Evolutionary conservation across 768 basidiomycete genomes (phyloP).

Genomic region (Psilocybe cubensis): DNA sequence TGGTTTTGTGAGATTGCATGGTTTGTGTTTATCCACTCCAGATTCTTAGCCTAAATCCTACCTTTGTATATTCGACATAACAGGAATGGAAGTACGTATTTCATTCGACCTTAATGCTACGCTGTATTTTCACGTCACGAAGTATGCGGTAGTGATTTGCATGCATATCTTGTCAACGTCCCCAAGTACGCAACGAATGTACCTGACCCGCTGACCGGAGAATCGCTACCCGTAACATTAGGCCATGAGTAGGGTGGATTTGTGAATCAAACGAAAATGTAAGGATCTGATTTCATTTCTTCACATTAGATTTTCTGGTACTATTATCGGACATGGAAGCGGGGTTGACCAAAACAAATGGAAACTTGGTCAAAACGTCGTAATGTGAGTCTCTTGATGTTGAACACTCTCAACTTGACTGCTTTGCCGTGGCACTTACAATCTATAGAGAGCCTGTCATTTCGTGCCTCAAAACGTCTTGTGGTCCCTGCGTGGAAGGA

Average conservation of each 20-base stretch:
- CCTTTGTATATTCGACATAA: not conserved
- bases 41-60: not conserved
- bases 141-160: conserved; percentile 54
- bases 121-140: conserved; percentile 29
- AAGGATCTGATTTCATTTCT: not conserved
- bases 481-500: conserved; percentile 35
- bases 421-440: too few species aligned
- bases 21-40: not conserved
- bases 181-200: conserved; percentile 34
- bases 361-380: conserved; percentile 36
- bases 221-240: conserved; percentile 43
- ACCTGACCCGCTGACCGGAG: conserved; percentile 40
- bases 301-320: conserved; percentile 35
- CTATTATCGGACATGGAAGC: conserved; percentile 35
- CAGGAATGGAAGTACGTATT: conserved; percentile 3
- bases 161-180: conserved; percentile 38
- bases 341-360: conserved; percentile 36
- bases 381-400: conserved; percentile 26
- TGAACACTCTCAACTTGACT: too few species aligned
- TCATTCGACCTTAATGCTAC: not conserved
- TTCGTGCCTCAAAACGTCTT: conserved; percentile 39
- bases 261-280: not conserved
- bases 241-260: conserved; percentile 46
- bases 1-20: not conserved
- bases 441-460: conserved; percentile 48